phyloP scores from a whole-genome alignment of 164 flowering plant species.

The Magnolia changhungtana region DNA sequence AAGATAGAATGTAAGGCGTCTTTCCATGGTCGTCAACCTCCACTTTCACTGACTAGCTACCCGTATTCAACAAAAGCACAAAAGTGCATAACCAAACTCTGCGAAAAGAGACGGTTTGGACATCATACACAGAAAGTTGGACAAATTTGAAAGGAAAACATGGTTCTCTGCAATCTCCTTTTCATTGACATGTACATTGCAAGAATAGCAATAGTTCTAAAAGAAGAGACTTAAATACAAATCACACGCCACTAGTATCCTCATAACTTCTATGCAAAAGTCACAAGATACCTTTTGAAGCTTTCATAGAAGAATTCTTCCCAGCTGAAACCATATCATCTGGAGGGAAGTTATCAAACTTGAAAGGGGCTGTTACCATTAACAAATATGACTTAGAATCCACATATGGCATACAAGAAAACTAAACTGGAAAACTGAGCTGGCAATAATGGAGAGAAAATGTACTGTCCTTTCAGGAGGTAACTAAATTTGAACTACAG shows the following conservation, averaged over 20 bases:
- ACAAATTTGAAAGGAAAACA: too few species aligned
- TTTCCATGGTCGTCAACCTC: too few species aligned
- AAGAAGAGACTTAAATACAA: not conserved
- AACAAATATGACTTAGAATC: conserved; percentile 5
- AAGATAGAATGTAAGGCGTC: too few species aligned
- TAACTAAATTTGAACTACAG: not conserved
- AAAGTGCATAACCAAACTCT: too few species aligned
- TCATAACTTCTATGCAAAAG: not conserved
- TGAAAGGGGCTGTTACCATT: conserved; percentile 58
- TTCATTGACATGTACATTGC: too few species aligned
- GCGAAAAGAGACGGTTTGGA: too few species aligned
- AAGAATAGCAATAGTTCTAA: too few species aligned
- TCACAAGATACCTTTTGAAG: conserved; percentile 41
- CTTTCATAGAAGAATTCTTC: conserved; percentile 36
- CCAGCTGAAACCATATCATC: conserved; percentile 70
- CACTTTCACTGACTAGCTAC: too few species aligned
- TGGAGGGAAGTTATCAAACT: conserved; percentile 72
- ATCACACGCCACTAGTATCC: not conserved
- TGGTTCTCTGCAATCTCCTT: too few species aligned
- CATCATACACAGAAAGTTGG: too few species aligned
- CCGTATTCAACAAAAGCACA: too few species aligned
- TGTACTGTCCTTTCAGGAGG: not conserved
- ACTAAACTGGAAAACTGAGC: not conserved
- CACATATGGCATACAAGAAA: not conserved
- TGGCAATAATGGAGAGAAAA: not conserved